phyloP scores from a whole-genome alignment of 257 asterid species.

The Scutellaria minor region DNA sequence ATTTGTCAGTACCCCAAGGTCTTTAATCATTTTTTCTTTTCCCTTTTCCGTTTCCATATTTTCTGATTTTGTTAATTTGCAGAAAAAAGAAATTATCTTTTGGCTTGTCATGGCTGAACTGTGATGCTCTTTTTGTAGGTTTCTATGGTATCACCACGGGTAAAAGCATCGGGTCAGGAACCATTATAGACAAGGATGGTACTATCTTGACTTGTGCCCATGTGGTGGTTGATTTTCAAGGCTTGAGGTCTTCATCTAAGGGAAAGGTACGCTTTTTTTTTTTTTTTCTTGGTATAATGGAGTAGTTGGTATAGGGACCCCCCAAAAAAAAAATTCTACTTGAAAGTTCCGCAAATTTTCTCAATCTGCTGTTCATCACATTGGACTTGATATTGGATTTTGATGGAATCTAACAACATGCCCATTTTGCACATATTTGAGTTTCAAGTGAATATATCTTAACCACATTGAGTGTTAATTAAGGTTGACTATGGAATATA shows the following conservation, averaged over 20 bases:
- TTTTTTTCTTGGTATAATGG: no score
- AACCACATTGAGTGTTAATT: not conserved
- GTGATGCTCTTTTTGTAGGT: slow-evolving; percentile 47
- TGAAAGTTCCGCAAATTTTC: slow-evolving; percentile 3
- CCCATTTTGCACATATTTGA: not conserved
- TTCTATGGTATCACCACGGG: slow-evolving; percentile 59
- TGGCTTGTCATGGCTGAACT: not conserved
- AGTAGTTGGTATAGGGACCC: not conserved
- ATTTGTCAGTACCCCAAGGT: slow-evolving; percentile 77
- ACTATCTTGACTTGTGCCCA: slow-evolving; percentile 95
- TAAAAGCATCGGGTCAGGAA: slow-evolving; percentile 80
- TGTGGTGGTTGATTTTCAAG: slow-evolving; percentile 66
- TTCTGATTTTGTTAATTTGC: not conserved
- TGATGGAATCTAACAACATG: slow-evolving; percentile 9
- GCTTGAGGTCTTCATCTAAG: slow-evolving; percentile 57
- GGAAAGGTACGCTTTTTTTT: slow-evolving; percentile 52
- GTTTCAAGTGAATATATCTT: slow-evolving; percentile 12
- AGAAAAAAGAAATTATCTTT: not conserved
- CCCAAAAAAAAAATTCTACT: no score
- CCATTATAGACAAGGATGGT: slow-evolving; percentile 82
- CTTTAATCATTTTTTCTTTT: not conserved
- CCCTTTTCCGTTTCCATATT: not conserved
- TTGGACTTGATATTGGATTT: not conserved
- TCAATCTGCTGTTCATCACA: slow-evolving; percentile 15
- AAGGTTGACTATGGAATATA: not conserved